Evolutionary conservation across 208 protist genomes (phyloP).

Genomic region (Wallacemonas rigidus): DNA sequence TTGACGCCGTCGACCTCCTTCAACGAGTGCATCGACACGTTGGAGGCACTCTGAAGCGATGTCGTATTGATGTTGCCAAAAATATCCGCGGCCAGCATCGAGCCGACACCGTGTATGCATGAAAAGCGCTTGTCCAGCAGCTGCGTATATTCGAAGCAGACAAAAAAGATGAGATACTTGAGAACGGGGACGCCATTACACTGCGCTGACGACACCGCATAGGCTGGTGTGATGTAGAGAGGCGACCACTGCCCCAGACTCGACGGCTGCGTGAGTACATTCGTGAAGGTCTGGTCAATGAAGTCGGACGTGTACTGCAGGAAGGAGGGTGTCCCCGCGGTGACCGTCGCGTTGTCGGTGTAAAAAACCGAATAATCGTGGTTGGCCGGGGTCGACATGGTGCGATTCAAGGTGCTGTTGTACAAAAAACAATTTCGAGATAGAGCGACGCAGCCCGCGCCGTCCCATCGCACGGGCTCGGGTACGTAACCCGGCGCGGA

Average conservation of each 20-base stretch:
- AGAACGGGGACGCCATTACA: slow-evolving; percentile 4
- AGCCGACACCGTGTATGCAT: slow-evolving; percentile 10
- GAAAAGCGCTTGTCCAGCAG: background rate
- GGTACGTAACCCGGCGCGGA: background rate
- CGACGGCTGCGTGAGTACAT: background rate
- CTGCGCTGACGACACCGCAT: background rate
- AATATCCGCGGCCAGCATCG: background rate
- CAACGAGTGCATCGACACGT: background rate
- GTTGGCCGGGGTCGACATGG: slow-evolving; percentile 6
- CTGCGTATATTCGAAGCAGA: slow-evolving; percentile 5
- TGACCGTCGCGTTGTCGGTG: background rate
- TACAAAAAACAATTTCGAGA: slow-evolving; percentile 17
- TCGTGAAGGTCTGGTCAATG: slow-evolving; percentile 1
- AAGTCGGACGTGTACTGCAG: slow-evolving; percentile 11
- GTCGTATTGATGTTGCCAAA: background rate
- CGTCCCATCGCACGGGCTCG: slow-evolving; percentile 7
- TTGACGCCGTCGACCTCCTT: slow-evolving; percentile 1
- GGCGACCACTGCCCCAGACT: slow-evolving; percentile 14
- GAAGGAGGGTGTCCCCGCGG: background rate
- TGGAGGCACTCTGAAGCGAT: background rate
- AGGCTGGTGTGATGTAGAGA: slow-evolving; percentile 2
- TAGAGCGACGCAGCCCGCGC: slow-evolving; percentile 15
- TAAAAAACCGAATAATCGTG: slow-evolving; percentile 1
- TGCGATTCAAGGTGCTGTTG: slow-evolving; percentile 12
- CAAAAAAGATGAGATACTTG: slow-evolving; percentile 28